Base-by-base conservation (phyloP, 73 alveolate species). In the Paramecium tetraurelia region DNA sequence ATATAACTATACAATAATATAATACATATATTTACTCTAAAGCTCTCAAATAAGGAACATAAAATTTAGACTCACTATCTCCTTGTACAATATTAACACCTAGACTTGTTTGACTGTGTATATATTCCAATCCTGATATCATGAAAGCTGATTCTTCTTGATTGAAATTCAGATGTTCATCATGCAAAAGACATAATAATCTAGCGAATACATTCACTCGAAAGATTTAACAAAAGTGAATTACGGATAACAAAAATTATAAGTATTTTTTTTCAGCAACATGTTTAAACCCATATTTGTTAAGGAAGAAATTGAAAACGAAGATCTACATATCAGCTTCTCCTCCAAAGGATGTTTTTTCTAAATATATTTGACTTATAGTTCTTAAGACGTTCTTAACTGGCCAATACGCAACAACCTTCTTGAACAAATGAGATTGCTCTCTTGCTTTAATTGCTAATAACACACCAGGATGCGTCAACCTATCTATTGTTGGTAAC, bases 261-360 rank as follows among this genome's bases (percentile, higher is more conserved):
- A 83, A 38, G 22, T 69, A 89, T 72, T 89, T 89, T 48, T 89
- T 89, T 72, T 89, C 94, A n/a, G 94, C 94, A 4, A 89, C 94
- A 59, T 40, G 46, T 46, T 89, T 89, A 72, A 89, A 89, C 16
- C 94, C 94, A 72, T 70, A 89, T 43, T 43, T 89, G 59, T 89
- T 46, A 33, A 89, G 53, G 50, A 89, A 89, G n/a, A 70, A 70
- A 72, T 89, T 89, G n/a, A 70, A 89, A 2, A 83, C 76, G 27
- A 89, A 89, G 4, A 89, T 89, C 4, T 77, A 72, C 94, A 89
- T 43, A 41, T 57, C 75, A 0, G 44, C 57, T 22, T 69, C 72
- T 18, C 53, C 31, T 44, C 29, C 27, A 53, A 33, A n/a, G 24
- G 44, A 31, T 41, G 50, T 43, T 10, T 22, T 20, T 58, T 89